Percentiles rank a stretch among this genome's conserved stretches.
Evolutionary conservation across 306 rosid genomes (phyloP).

Genomic region (Begonia fuchsioides): DNA sequence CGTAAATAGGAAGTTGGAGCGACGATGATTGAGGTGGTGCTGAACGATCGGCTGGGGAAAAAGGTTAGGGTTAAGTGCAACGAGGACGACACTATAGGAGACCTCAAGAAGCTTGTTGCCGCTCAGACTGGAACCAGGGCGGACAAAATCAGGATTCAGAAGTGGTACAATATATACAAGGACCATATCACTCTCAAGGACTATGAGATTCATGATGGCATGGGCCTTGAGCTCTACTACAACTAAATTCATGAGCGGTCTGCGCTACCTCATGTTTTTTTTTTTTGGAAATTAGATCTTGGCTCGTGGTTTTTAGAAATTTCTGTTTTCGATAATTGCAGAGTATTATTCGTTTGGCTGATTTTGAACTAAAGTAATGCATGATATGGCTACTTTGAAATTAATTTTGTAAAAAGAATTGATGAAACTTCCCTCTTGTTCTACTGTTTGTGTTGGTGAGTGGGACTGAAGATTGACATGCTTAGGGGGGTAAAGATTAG

Average conservation of each 20-base stretch:
- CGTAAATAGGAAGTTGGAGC: not conserved
- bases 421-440: too few species aligned
- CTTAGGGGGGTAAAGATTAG: too few species aligned
- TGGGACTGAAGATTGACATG: too few species aligned
- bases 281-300: too few species aligned
- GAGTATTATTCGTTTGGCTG: too few species aligned
- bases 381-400: too few species aligned
- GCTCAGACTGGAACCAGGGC: slow-evolving; percentile 86
- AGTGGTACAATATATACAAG: slow-evolving; percentile 77
- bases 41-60: slow-evolving; percentile 84
- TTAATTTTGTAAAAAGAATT: too few species aligned
- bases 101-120: slow-evolving; percentile 85
- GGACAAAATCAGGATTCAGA: slow-evolving; percentile 70
- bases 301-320: too few species aligned
- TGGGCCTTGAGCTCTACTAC: slow-evolving; percentile 97
- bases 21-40: slow-evolving; percentile 93
- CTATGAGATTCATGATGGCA: slow-evolving; percentile 87
- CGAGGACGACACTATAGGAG: slow-evolving; percentile 84
- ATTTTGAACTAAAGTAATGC: too few species aligned
- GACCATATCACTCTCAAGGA: slow-evolving; percentile 84
- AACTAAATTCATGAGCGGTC: not conserved
- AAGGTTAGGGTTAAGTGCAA: slow-evolving; percentile 92
- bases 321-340: too few species aligned
- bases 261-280: too few species aligned
- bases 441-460: too few species aligned